Conservation (phyloP, 768 basidiomycete genomes). For the Dentipellis sp. region DNA sequence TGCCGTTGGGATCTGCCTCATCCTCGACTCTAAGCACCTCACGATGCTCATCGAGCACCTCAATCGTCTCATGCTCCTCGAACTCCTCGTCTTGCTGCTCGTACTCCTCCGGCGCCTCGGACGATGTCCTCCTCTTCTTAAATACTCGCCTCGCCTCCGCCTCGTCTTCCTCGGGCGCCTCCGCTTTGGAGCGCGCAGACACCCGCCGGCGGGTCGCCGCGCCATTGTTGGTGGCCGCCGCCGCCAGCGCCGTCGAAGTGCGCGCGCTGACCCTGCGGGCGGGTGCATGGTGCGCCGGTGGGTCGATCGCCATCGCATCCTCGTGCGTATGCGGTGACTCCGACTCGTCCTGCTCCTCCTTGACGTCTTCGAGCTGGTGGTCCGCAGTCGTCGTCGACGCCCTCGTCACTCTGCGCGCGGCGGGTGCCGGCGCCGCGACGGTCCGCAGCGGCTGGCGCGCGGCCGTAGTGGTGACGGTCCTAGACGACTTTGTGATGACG, state of each 20-base stretch:
- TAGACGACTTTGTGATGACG: slow-evolving; percentile 40
- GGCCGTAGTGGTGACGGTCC: slow-evolving; percentile 30
- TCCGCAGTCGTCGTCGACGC: slow-evolving; percentile 4
- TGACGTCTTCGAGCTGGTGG: slow-evolving; percentile 28
- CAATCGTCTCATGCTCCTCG: slow-evolving; percentile 17
- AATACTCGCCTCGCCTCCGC: slow-evolving; percentile 49
- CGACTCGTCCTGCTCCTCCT: slow-evolving; percentile 4
- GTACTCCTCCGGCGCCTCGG: slow-evolving; percentile 42
- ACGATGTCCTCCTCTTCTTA: slow-evolving; percentile 74
- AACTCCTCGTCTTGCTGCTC: slow-evolving; percentile 31
- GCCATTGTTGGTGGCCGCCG: background rate
- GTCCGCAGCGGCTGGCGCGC: slow-evolving; percentile 47
- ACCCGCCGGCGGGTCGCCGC: background rate
- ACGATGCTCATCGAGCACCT: slow-evolving; percentile 23
- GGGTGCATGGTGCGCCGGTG: slow-evolving; percentile 20
- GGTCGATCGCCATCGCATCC: slow-evolving; percentile 38
- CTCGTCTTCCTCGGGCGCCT: slow-evolving; percentile 32
- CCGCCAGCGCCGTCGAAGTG: background rate
- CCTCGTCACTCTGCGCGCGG: background rate
- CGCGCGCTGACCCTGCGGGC: slow-evolving; percentile 18
- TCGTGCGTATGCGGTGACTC: slow-evolving; percentile 26
- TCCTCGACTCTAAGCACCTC: slow-evolving; percentile 31
- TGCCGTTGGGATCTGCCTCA: slow-evolving; percentile 58
- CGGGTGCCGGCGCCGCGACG: slow-evolving; percentile 22
- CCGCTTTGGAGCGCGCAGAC: slow-evolving; percentile 1